Base-by-base conservation (phyloP, 306 rosid genomes). In the Abrus precatorius region DNA sequence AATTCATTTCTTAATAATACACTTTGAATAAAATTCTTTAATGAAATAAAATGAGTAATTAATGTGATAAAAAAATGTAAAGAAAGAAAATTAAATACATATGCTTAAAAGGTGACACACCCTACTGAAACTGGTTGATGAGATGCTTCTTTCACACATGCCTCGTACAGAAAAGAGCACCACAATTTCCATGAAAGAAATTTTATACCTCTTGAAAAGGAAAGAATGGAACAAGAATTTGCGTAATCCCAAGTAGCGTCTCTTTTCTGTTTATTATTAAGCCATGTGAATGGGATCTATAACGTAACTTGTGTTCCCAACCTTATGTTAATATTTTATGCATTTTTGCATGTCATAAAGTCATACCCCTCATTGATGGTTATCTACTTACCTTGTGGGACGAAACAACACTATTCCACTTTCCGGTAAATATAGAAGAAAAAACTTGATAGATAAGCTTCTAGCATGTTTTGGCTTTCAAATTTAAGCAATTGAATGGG, bases 361-460 rank as follows among this genome's bases (percentile, higher is more conserved):
- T 63, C 60, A 41, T 44, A 49, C 29, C 34, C 2, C 7, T 54
- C 2, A 30, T 53, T 45, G 69, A 57, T 55, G 67, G 40, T 80
- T 80, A 80, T 80, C 84, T 20, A 20, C 20, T 20, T 20, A 20
- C 20, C 20, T 20, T 62, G 40, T 52, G 28, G 64, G 73, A 60
- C 0, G 2, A 6, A 20, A 29, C 45, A 72, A 79, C 27, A 10
- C 45, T 29, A 2, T 7, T 11, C 41, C 14, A 3, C 56, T 80
- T 63, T 53, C 32, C 9, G 20, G n/a, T 28, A 13, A 76, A 43
- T 9, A 1, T 45, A 32, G 7, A 29, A 60, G 12, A 76, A 41
- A 69, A 12, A 7, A 63, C 63, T 63, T 69, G 43, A 28, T 3
- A n/a, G 33, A 29, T 4, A 56, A 71, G 84, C 3, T 38, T 41